Evolutionary conservation across 169 alveolate species (phyloP), one percentile per base, ranked within the genome.

Genomic region (Plasmodium inui): DNA sequence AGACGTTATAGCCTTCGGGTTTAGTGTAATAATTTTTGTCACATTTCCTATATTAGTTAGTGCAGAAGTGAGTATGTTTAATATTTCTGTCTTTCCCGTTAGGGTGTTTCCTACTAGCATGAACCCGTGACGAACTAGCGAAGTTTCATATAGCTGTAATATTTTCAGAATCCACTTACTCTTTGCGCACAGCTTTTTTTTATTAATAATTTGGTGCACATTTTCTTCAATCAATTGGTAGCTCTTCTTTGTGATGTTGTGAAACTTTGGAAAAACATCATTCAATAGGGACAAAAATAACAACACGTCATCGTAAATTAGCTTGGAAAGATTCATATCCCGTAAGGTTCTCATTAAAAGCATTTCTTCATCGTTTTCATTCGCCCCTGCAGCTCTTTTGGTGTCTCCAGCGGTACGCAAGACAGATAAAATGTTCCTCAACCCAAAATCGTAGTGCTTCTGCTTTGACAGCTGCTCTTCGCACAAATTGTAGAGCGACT

Each of bases 361-460:
- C 96, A 83, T 88, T 91, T 92, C 96, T 44, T 84, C 92, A 83
- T 82, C 95, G 50, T 81, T 91, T 46, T 91, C 99, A 98, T 93
- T 98, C 99, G 92, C 98, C 98, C 96, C 98, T 99, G 93, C 98
- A 98, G 73, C 97, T 97, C 95, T 98, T 98, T 84, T 96, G 95
- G 93, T 94, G 57, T 98, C 98, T 84, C 99, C 99, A 10, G 99
- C 99, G 50, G 98, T 95, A 70, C 97, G 98, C 28, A 99, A 96
- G 37, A 98, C 99, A 67, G 98, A 96, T 95, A 99, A 99, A 79
- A 99, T 96, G 12, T 99, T 99, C 80, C 99, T 96, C 41, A 99
- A 96, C 19, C 99, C 99, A 92, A 99, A 99, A 96, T 99, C 99
- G 95, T 99, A 99, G 97, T 97, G 92, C 92, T 99, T 99, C 46